Percentiles rank a stretch among this genome's conserved stretches.
phyloP scores from a whole-genome alignment of 2,329 filamentous ascomycete species.

The Fusarium begoniae region DNA sequence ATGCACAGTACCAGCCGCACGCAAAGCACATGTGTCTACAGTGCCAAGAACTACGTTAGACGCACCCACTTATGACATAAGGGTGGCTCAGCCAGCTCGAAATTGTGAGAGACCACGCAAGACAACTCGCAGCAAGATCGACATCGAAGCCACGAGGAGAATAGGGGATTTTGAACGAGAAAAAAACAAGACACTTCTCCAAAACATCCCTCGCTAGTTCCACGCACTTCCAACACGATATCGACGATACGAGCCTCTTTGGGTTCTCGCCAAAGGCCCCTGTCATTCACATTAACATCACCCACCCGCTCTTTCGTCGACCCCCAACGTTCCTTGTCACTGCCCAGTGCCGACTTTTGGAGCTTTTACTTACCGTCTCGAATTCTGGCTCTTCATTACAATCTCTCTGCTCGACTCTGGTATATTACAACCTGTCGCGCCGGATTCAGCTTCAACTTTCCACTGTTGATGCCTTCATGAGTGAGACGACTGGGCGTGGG shows the following conservation, averaged over 20 bases:
- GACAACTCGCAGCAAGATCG: constrained; percentile 40
- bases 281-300: constrained; percentile 30
- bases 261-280: constrained; percentile 25
- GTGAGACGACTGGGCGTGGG: constrained; percentile 43
- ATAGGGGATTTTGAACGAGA: constrained; percentile 36
- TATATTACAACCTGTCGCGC: neutral
- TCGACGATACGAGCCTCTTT: constrained; percentile 11
- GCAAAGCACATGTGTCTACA: constrained; percentile 22
- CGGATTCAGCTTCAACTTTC: constrained; percentile 11
- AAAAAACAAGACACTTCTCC: constrained; percentile 35
- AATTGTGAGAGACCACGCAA: constrained; percentile 46
- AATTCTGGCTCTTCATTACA: neutral
- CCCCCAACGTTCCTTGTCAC: constrained; percentile 39
- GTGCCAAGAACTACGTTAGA: constrained; percentile 5
- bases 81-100: constrained; percentile 44
- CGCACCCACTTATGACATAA: constrained; percentile 44
- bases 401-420: neutral
- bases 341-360: constrained; percentile 34
- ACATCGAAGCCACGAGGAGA: constrained; percentile 42
- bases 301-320: constrained; percentile 31
- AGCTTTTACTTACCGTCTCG: constrained; percentile 13
- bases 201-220: constrained; percentile 15
- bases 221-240: constrained; percentile 5
- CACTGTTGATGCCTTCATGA: constrained; percentile 45
- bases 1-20: constrained; percentile 4